phyloP scores from a whole-genome alignment of 2,329 filamentous ascomycete genomes.

The Cladosporium sp. region DNA sequence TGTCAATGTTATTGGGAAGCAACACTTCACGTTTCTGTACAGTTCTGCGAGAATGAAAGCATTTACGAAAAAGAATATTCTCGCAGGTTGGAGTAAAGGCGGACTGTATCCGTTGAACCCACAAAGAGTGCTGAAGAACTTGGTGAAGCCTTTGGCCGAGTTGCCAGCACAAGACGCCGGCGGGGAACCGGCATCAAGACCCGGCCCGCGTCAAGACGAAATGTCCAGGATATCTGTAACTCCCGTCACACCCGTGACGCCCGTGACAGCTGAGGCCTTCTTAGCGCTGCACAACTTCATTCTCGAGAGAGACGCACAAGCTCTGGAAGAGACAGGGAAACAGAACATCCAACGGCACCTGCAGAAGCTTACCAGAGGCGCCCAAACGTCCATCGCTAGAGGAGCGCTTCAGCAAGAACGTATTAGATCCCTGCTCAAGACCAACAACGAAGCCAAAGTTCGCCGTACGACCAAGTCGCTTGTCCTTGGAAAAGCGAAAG shows the following conservation, averaged over 20 bases:
- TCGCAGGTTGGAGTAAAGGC: constrained; percentile 27
- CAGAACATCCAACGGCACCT: constrained; percentile 27
- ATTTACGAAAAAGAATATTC: constrained; percentile 33
- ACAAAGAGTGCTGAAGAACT: constrained; percentile 34
- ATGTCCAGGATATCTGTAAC: background rate
- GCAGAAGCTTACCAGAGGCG: background rate
- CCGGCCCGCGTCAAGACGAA: constrained; percentile 21
- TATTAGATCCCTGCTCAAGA: constrained; percentile 26
- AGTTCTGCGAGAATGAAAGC: constrained; percentile 28
- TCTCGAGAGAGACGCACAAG: constrained; percentile 25
- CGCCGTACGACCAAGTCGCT: constrained; percentile 29
- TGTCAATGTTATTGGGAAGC: constrained; percentile 19
- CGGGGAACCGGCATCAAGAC: constrained; percentile 17
- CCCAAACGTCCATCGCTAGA: background rate
- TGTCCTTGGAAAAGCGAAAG: constrained; percentile 29
- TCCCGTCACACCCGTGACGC: constrained; percentile 35
- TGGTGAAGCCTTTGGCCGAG: background rate
- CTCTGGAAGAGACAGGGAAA: constrained; percentile 29
- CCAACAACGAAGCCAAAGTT: constrained; percentile 31
- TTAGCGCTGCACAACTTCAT: constrained; percentile 28
- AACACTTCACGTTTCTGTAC: constrained; percentile 25
- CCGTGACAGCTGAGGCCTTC: constrained; percentile 27
- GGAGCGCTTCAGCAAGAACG: background rate
- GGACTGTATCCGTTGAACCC: constrained; percentile 34
- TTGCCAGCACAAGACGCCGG: background rate